A percentile compares a stretch with the other conserved stretches of the same genome.
Conservation (phyloP, 1,284 basidiomycete genomes). For the Moniliella sp. region DNA sequence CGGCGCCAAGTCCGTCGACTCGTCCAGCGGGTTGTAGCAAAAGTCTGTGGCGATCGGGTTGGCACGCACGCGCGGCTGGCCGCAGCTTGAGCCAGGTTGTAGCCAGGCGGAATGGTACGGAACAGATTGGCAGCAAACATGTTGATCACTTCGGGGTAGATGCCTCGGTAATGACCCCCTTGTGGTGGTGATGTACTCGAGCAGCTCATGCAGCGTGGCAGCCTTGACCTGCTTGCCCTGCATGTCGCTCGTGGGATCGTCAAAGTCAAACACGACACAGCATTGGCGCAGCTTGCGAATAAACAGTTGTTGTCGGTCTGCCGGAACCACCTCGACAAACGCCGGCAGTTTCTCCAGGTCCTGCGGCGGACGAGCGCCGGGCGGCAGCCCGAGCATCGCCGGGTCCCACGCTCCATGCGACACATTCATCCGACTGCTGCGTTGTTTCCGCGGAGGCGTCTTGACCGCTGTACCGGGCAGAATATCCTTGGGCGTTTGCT, state of each 20-base stretch:
- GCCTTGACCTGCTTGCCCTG: conserved; percentile 97
- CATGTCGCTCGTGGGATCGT: conserved; percentile 82
- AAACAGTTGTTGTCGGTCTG: conserved; percentile 73
- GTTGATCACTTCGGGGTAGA: conserved; percentile 96
- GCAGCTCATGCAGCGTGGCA: conserved; percentile 88
- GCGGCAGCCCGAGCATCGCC: too few relatives aligned
- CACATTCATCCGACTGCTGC: conserved; percentile 57
- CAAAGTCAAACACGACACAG: conserved; percentile 92
- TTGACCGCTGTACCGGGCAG: conserved; percentile 22
- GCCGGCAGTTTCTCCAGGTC: conserved; percentile 82
- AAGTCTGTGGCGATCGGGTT: not conserved
- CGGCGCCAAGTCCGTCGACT: too few relatives aligned
- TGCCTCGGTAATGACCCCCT: conserved; percentile 84
- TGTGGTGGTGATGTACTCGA: conserved; percentile 92
- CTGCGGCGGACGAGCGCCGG: too few relatives aligned
- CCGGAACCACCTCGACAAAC: conserved; percentile 75
- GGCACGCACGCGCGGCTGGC: not conserved
- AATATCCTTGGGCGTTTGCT: conserved; percentile 24
- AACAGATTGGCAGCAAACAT: conserved; percentile 40
- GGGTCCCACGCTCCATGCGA: too few relatives aligned
- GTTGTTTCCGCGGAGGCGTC: conserved; percentile 30
- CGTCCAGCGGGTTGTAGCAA: not conserved
- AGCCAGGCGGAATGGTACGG: conserved; percentile 1
- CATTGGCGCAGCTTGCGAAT: conserved; percentile 87
- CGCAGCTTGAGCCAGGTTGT: not conserved